Conservation (phyloP, 2,329 filamentous ascomycete species). For the Pestalotiopsis sp. region DNA sequence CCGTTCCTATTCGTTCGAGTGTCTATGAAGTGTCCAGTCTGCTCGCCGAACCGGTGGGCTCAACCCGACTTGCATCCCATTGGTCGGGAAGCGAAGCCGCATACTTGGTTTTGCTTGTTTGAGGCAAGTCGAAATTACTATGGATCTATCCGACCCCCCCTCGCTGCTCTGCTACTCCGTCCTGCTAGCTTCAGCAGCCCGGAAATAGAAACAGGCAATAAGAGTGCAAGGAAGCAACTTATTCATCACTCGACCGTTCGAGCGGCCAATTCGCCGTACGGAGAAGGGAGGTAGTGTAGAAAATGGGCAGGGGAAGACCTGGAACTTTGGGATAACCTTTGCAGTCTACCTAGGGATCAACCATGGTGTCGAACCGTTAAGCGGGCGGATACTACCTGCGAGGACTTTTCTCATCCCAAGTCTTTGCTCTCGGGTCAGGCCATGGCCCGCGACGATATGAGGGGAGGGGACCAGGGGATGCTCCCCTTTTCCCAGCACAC, state of each 20-base stretch:
- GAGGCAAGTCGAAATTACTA: neutral
- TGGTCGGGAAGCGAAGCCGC: neutral
- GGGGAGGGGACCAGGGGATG: neutral
- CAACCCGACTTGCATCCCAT: neutral
- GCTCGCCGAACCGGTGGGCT: neutral
- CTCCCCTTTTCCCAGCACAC: neutral
- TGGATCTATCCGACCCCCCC: neutral
- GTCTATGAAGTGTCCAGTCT: neutral
- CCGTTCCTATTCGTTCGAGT: neutral
- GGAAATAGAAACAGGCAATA: slow-evolving; percentile 1
- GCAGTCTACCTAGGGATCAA: neutral
- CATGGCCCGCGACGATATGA: neutral
- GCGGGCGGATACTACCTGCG: neutral
- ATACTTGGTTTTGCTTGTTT: neutral
- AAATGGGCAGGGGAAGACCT: neutral
- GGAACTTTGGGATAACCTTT: neutral
- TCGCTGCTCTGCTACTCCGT: neutral
- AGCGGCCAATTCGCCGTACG: neutral
- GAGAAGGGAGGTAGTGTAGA: no score
- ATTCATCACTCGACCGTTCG: neutral
- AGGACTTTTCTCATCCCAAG: neutral
- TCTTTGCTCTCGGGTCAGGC: neutral
- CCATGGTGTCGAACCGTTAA: neutral
- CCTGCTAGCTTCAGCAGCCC: neutral
- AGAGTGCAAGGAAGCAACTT: neutral